These are phyloP conservation scores for Solanum habrochaites DNA, from an alignment of 257 asterid genomes.

Conservation along the genomic window DNA sequence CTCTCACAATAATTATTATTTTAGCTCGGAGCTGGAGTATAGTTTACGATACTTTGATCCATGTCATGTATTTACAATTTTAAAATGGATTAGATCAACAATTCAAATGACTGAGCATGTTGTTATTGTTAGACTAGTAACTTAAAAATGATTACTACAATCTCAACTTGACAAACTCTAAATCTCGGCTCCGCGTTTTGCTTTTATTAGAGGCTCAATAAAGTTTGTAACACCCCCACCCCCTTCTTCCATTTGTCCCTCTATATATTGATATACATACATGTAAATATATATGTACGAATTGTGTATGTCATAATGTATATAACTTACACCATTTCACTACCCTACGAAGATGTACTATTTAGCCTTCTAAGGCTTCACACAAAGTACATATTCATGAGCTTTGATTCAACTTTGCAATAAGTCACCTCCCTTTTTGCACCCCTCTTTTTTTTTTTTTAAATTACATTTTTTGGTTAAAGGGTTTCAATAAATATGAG, in stretches of 20 bases:
- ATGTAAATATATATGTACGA: neutral
- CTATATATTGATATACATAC: neutral
- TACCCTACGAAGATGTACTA: neutral
- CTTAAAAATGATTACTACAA: neutral
- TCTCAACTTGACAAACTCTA: neutral
- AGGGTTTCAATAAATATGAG: neutral
- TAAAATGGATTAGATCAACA: too few relatives aligned
- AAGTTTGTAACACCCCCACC: neutral
- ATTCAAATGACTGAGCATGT: neutral
- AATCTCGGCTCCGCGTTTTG: neutral
- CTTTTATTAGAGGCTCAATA: neutral
- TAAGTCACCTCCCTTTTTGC: neutral
- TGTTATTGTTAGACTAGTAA: neutral
- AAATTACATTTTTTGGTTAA: neutral
- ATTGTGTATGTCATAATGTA: neutral
- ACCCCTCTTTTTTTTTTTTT: neutral
- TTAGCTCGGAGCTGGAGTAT: neutral
- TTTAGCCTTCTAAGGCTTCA: neutral
- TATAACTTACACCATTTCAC: neutral
- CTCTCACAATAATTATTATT: neutral
- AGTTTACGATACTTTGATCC: neutral
- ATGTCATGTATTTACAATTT: neutral
- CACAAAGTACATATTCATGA: neutral
- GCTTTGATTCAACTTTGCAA: neutral
- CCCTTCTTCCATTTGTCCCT: neutral